Evolutionary conservation across 345 rosid species (phyloP).

Genomic region (Eucalyptus rudis): DNA sequence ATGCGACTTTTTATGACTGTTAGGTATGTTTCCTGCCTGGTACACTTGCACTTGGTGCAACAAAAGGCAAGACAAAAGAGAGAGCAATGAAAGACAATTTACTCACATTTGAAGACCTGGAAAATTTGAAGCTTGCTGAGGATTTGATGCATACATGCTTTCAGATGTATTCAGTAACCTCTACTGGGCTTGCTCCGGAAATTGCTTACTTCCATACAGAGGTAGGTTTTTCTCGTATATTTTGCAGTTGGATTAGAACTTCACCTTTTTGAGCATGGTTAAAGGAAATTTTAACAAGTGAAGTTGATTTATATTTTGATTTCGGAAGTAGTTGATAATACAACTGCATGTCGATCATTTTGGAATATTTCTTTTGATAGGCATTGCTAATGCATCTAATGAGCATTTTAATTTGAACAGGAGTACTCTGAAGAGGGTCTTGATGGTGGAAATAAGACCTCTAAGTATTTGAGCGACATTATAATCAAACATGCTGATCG

Average conservation of each 20-base stretch:
- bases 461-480: constrained; percentile 63
- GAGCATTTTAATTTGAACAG: constrained; percentile 19
- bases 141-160: constrained; percentile 84
- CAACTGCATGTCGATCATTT: neutral
- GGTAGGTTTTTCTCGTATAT: constrained; percentile 21
- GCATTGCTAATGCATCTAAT: neutral
- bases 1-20: neutral
- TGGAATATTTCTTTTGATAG: neutral
- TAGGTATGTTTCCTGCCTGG: constrained; percentile 98
- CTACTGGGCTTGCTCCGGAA: constrained; percentile 97
- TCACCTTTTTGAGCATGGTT: neutral
- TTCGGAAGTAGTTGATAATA: neutral
- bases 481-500: constrained; percentile 80
- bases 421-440: constrained; percentile 68
- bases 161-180: constrained; percentile 91
- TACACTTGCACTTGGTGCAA: constrained; percentile 93
- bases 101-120: constrained; percentile 78
- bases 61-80: constrained; percentile 77
- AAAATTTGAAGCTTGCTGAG: constrained; percentile 94
- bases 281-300: neutral
- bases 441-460: constrained; percentile 87
- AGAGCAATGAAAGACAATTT: constrained; percentile 69
- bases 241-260: neutral
- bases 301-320: neutral
- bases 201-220: constrained; percentile 89